A percentile compares a stretch with the other conserved stretches of the same genome.
These are phyloP conservation scores for Emydomyces testavorans DNA, from an alignment of 2,329 filamentous ascomycete species.

Conservation along the genomic window DNA sequence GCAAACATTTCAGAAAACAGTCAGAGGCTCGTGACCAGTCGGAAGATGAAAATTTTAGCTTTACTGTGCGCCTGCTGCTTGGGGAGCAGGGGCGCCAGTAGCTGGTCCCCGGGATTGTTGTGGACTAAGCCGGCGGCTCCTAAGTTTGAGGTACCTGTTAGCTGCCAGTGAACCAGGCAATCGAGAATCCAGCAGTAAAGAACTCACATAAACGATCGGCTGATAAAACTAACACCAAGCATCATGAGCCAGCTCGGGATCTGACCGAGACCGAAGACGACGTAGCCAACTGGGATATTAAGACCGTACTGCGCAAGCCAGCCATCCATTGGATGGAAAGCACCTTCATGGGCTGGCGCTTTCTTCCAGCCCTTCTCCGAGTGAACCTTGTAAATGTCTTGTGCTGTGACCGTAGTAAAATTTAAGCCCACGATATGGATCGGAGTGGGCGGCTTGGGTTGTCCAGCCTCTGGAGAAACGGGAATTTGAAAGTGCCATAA, in stretches of 20 bases:
- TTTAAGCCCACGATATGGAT: conserved; percentile 47
- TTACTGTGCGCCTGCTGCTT: conserved; percentile 11
- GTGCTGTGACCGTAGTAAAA: conserved; percentile 45
- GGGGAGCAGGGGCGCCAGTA: conserved; percentile 6
- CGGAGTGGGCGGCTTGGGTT: conserved; percentile 42
- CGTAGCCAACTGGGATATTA: conserved; percentile 44
- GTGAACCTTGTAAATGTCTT: conserved; percentile 47
- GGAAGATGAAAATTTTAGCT: neutral
- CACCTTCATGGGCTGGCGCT: conserved; percentile 43
- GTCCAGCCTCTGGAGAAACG: conserved; percentile 37
- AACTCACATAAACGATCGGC: conserved; percentile 50
- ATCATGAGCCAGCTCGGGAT: conserved; percentile 55
- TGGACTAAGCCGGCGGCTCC: conserved; percentile 17
- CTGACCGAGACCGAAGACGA: conserved; percentile 45
- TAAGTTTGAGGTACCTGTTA: conserved; percentile 14
- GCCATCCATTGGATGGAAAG: conserved; percentile 52
- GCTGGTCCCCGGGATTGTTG: conserved; percentile 6
- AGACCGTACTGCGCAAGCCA: conserved; percentile 43
- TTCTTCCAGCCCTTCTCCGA: conserved; percentile 46
- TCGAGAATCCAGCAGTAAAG: neutral
- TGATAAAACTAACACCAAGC: conserved; percentile 51
- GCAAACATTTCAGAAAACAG: neutral
- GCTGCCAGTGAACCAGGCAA: neutral
- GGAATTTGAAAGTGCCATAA: conserved; percentile 50
- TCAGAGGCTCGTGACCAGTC: conserved; percentile 1